Base-by-base conservation (phyloP, 1,284 basidiomycete species). In the Fomitopsis schrenkii region DNA sequence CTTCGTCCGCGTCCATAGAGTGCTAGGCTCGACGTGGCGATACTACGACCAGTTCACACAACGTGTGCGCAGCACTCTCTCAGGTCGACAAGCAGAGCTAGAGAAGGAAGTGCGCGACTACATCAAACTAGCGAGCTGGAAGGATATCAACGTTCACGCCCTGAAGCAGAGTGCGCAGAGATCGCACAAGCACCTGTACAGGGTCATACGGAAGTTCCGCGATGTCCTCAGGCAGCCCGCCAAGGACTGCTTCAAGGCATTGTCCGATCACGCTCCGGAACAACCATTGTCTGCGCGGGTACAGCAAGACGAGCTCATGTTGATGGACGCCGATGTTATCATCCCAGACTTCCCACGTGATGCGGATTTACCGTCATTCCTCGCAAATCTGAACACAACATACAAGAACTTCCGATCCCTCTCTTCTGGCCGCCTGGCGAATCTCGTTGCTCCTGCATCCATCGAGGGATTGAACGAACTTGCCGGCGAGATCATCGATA, bases 111-210 rank as follows among this genome's bases (percentile, higher is more conserved):
- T 99, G 59, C 83, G 82, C 62, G 87, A 86, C 59, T 92, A 94
- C 71, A 91, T 99, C 80, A 95, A 95, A 74, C 82, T 99, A 44
- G 97, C 97, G 0, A 97, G 95, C 70, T 99, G 97, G 97, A 97
- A 93, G 74, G 97, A 99, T 72, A 82, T 97, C 71, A 99, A 99
- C 70, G 91, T 99, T 10, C 92, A 94, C 66, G 95, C 97, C 3
- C 82, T 99, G 65, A 93, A 92, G 73, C 89, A 93, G 64, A 98
- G 95, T 69, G 96, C 97, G 0, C 87, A 91, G 67, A 91, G 86
- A 71, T 95, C 94, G 1, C 97, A 99, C 74, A 87, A 88, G 63
- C 93, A 96, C 66, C 80, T 99, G 14, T 97, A 96, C 83, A 95
- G 93, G 74, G 86, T 88, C 66, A 85, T 98, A 64, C 87, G 94